Percentiles rank a stretch among this genome's conserved stretches.
phyloP scores from a whole-genome alignment of 352 stramenopile genomes.

The Pythium aquatile region DNA sequence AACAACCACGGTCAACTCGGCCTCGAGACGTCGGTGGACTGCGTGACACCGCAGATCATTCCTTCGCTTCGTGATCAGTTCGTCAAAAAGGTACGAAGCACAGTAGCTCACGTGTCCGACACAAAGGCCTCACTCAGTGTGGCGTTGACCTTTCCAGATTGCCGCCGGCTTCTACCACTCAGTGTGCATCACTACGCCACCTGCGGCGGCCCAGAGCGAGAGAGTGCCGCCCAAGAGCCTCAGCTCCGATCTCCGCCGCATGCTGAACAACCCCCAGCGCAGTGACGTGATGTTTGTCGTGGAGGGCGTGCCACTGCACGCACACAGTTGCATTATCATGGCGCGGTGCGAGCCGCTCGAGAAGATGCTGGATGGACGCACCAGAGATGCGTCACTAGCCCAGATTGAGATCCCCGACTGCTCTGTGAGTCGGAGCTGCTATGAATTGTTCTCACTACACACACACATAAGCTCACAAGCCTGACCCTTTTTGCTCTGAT shows the following conservation, averaged over 20 bases:
- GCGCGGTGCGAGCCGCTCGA: conserved; percentile 87
- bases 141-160: conserved; percentile 40
- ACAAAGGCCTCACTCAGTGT: no score
- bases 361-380: conserved; percentile 89
- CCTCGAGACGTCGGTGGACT: conserved; percentile 69
- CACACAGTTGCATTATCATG: conserved; percentile 86
- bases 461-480: background rate
- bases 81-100: conserved; percentile 53
- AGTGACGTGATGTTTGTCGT: conserved; percentile 87
- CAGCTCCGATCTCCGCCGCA: conserved; percentile 63
- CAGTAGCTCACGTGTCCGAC: no score
- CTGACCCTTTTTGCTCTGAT: background rate
- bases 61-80: conserved; percentile 50
- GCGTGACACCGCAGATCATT: conserved; percentile 70
- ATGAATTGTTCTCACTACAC: no score
- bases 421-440: conserved; percentile 36
- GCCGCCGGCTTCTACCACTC: conserved; percentile 93
- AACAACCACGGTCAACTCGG: conserved; percentile 95
- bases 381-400: conserved; percentile 67
- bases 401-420: conserved; percentile 77
- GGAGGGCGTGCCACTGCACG: conserved; percentile 62
- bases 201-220: background rate
- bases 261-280: conserved; percentile 82
- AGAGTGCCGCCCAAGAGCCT: conserved; percentile 35
- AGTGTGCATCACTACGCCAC: conserved; percentile 47